phyloP scores from a whole-genome alignment of 2,329 filamentous ascomycete species.

The Cryphonectria parasitica region DNA sequence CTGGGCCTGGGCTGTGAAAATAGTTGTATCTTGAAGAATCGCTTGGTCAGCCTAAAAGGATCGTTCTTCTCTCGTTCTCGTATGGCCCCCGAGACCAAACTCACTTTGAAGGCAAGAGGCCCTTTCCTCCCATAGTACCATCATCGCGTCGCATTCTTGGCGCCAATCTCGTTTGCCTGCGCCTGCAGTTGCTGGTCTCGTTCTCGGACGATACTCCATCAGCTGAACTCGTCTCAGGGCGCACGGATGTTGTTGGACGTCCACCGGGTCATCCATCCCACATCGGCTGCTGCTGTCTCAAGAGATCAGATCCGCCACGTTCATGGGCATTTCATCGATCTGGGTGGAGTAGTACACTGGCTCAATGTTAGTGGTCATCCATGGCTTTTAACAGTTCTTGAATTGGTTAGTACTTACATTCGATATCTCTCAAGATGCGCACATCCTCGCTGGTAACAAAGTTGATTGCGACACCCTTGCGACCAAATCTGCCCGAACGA shows the following conservation, averaged over 20 bases:
- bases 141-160: constrained; percentile 15
- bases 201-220: not conserved
- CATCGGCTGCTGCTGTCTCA: constrained; percentile 45
- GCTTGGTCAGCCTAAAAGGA: not conserved
- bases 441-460: constrained; percentile 99
- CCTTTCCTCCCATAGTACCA: constrained; percentile 29
- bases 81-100: not conserved
- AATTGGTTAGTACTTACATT: constrained; percentile 57
- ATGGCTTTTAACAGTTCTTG: not conserved
- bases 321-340: constrained; percentile 99
- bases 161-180: constrained; percentile 6
- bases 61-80: no score
- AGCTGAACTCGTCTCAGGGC: not conserved
- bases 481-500: constrained; percentile 98
- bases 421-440: constrained; percentile 99
- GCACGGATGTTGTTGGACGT: not conserved
- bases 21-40: not conserved
- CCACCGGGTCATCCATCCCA: not conserved
- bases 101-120: constrained; percentile 24
- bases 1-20: not conserved
- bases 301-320: constrained; percentile 72
- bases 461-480: constrained; percentile 99
- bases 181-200: not conserved
- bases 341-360: constrained; percentile 96
- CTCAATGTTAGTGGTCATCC: constrained; percentile 13